Conservation (phyloP, 106 monocot species). For the Xerophyta viscosa region DNA sequence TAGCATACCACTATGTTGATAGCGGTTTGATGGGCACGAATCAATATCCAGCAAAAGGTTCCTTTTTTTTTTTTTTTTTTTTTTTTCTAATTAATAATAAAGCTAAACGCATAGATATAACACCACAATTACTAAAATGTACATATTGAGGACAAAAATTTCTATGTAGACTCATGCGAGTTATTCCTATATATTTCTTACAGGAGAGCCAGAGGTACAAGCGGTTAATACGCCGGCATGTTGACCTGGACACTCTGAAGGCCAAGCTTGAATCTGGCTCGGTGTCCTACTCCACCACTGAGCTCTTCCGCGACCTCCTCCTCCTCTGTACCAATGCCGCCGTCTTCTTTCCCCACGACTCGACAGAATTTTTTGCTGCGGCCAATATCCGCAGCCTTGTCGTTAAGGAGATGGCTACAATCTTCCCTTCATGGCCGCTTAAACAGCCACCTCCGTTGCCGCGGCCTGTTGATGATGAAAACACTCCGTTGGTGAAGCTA, state of each 20-base stretch:
- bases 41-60: too few species aligned
- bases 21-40: too few species aligned
- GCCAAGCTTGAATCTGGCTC: conserved; percentile 8
- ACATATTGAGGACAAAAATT: too few species aligned
- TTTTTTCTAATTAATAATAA: too few species aligned
- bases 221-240: conserved; percentile 30
- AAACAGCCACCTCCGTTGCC: background rate
- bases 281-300: conserved; percentile 7
- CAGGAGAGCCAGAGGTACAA: conserved; percentile 23
- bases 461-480: background rate
- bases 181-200: background rate
- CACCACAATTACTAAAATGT: too few species aligned
- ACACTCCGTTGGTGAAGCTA: background rate
- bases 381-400: conserved; percentile 33
- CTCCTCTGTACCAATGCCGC: conserved; percentile 75
- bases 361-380: conserved; percentile 47
- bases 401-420: conserved; percentile 13
- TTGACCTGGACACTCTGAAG: conserved; percentile 29
- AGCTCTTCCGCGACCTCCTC: conserved; percentile 69
- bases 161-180: background rate
- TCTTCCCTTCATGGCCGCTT: background rate
- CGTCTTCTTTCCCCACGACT: conserved; percentile 61
- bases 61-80: too few species aligned
- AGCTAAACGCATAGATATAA: too few species aligned
- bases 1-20: too few species aligned